A percentile compares a stretch with the other conserved stretches of the same genome.
phyloP scores from a whole-genome alignment of 176 grass and related monocot species.

The Hsuehochloa calcarea region DNA sequence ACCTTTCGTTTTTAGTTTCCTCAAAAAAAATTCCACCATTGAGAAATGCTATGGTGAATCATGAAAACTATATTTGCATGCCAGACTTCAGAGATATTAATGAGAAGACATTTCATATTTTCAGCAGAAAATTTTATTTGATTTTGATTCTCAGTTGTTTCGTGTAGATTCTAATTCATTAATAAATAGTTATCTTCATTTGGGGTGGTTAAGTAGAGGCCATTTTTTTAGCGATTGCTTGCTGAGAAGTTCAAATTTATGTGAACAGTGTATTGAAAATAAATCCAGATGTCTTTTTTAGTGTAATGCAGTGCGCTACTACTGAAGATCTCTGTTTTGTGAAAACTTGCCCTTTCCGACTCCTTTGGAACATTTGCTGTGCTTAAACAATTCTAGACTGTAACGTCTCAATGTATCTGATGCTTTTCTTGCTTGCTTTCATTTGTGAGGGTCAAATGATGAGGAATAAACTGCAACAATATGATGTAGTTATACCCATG shows the following conservation, averaged over 20 bases:
- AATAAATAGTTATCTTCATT: not conserved
- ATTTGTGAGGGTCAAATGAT: constrained; percentile 11
- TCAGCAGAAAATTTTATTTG: not conserved
- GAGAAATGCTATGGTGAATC: not conserved
- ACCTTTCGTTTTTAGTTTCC: not conserved
- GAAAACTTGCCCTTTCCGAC: not conserved
- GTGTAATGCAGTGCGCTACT: not conserved
- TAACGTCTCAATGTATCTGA: not conserved
- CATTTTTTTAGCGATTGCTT: not conserved
- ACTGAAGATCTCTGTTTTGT: not conserved
- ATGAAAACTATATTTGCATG: constrained; percentile 35
- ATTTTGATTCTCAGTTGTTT: not conserved
- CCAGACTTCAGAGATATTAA: constrained; percentile 56
- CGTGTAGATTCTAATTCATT: not conserved
- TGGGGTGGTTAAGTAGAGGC: not conserved
- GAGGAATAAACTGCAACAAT: constrained; percentile 53
- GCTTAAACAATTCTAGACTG: not conserved
- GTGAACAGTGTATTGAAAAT: no score
- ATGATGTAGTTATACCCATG: constrained; percentile 7
- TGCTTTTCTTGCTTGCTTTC: not conserved
- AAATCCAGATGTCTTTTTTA: not conserved
- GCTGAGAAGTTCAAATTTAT: no score
- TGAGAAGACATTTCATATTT: constrained; percentile 43
- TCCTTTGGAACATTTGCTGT: not conserved
- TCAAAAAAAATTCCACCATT: fast-evolving